phyloP scores from a whole-genome alignment of 163 green algal genomes.

The Volvox carteri region DNA sequence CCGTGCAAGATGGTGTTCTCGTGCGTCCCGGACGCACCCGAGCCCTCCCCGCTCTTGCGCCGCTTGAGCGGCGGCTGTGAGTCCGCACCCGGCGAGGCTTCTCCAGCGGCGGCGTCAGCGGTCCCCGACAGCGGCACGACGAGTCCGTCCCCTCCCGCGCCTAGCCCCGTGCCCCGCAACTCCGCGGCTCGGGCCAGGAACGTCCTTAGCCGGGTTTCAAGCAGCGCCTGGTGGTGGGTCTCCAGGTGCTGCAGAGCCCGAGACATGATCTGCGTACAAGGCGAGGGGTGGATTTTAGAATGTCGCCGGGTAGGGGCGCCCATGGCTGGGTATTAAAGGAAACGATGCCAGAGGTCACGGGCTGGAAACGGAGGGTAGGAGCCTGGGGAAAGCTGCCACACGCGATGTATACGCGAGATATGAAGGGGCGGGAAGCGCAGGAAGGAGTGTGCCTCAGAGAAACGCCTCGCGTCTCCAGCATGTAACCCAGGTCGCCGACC shows the following conservation, averaged over 20 bases:
- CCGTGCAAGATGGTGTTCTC: no score
- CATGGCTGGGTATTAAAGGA: no score
- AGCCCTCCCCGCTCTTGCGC: slow-evolving; percentile 49
- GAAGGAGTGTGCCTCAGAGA: no score
- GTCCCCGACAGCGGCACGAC: neutral
- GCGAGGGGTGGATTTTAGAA: no score
- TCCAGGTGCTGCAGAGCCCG: slow-evolving; percentile 56
- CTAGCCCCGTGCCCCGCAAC: neutral
- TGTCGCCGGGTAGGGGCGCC: no score
- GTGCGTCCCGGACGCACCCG: neutral
- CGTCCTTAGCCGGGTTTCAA: slow-evolving; percentile 34
- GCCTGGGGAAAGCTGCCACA: no score
- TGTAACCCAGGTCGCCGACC: no score
- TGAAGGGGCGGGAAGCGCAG: no score
- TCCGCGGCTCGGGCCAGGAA: slow-evolving; percentile 40
- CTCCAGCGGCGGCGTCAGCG: neutral
- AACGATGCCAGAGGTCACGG: no score
- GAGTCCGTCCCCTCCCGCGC: neutral
- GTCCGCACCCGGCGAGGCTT: neutral
- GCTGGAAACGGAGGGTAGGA: no score
- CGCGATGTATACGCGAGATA: no score
- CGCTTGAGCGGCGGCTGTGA: slow-evolving; percentile 49
- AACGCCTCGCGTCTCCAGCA: no score
- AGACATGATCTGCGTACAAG: slow-evolving; percentile 47
- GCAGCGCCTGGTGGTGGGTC: slow-evolving; percentile 37